Base-by-base conservation (phyloP, 371 early-diverging fungal species). In the Mucor piriformis region DNA sequence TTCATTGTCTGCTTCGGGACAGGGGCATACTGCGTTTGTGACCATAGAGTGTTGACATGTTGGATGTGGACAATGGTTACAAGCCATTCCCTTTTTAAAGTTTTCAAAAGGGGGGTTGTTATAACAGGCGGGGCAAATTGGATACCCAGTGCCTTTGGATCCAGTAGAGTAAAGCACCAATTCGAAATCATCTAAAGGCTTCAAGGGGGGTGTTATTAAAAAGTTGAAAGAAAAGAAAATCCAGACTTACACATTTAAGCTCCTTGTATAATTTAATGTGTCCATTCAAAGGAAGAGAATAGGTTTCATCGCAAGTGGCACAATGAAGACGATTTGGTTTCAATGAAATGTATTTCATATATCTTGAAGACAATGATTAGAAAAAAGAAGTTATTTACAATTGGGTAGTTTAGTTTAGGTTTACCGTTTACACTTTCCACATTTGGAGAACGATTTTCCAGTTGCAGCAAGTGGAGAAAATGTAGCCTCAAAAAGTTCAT, bases 31-130 rank as follows among this genome's bases (percentile, higher is more conserved):
- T 0, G 78, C 76, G 42, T 76, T 81, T 3, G 64, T 67, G 1
- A 71, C 74, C 74, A 79, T 70, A 0, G 83, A 83, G 49, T 80
- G 82, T 15, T 60, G 57, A 46, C 83, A 83, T 7, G 72, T 72
- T 6, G 82, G 77, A 54, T 79, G 77, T 4, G 83, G 72, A 51
- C 83, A 83, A 35, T 82, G 73, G 54, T 81, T 83, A 51, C 83
- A 83, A 8, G 73, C 76, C 80, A 79, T 79, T 5, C 77, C 70
- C 55, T 73, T 77, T 33, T 61, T 69, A 12, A 77, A 69, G 38
- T 76, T 67, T 48, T 81, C 83, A 67, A 83, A 75, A 0, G 84
- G 84, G 7, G 84, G 82, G 24, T 77, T 54, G 50, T 83, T 83
- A 46, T 77, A 83, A 29, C 84, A 83, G 38, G 72, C 71, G 7